A percentile compares a stretch with the other conserved stretches of the same genome.
Evolutionary conservation across 768 basidiomycete species (phyloP).

Genomic region (Agrocybe pediades): DNA sequence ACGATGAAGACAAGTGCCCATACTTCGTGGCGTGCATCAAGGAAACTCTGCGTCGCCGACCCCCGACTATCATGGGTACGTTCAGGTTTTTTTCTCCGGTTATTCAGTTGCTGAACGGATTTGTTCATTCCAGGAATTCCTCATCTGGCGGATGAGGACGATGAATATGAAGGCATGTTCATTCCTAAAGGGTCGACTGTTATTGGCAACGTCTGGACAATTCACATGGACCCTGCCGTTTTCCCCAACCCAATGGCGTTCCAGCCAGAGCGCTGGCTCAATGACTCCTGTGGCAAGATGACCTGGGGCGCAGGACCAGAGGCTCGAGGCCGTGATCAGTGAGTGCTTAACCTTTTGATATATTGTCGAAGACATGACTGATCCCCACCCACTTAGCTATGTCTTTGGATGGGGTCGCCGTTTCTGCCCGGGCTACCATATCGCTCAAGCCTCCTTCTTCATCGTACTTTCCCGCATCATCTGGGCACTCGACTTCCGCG

Average conservation of each 20-base stretch:
- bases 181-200: background rate
- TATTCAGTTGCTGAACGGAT: background rate
- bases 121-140: background rate
- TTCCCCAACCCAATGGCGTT: background rate
- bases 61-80: background rate
- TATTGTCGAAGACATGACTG: background rate
- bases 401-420: background rate
- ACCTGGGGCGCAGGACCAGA: background rate
- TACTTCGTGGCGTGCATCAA: background rate
- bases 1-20: background rate
- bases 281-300: background rate
- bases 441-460: background rate
- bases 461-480: background rate
- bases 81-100: background rate
- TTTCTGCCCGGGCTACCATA: background rate
- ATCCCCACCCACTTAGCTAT: background rate
- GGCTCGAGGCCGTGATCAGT: background rate
- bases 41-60: background rate
- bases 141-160: background rate
- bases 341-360: background rate
- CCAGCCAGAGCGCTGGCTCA: background rate
- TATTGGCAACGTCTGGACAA: background rate
- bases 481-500: background rate
- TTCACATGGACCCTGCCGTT: background rate
- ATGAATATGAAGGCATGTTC: background rate